Base-by-base conservation (phyloP, 2,329 filamentous ascomycete species). In the Phyllosticta paracitricarpa region DNA sequence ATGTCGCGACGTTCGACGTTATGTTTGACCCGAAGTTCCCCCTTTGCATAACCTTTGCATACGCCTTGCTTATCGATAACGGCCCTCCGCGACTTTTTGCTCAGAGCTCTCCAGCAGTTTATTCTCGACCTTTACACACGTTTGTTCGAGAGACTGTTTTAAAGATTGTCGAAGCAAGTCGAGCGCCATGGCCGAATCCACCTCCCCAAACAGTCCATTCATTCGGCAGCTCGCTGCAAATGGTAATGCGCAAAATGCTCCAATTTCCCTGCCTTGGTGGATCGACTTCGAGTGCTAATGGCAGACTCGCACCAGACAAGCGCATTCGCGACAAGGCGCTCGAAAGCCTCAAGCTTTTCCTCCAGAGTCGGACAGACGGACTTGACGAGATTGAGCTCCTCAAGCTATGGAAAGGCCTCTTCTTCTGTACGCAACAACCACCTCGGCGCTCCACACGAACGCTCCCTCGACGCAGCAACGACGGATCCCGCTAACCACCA, bases 361-460 rank as follows among this genome's bases (percentile, higher is more conserved):
- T 97, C 72, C 81, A 84, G 64, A 80, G 83, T 63, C 81, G 83
- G 51, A 68, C 79, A 74, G 40, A 48, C 6, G 60, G 81, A 59
- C 83, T 97, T 64, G 77, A 83, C 19, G 78, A 83, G 51, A 74
- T 88, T 66, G 91, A 96, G 65, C 79, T 90, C 57, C 80, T 93
- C 63, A 96, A 96, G 78, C 83, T 97, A 66, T 96, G 91, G 91
- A 96, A 95, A 72, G 93, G 91, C 4, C 83, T 97, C 22, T 97
- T 94, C 79, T 97, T 91, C 81, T 85, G 83, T 48, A 48, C 40
- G 40, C 82, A 78, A 59, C 77, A 40, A 51, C 40, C 58, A 26
- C n/a, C n/a, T 12, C 22, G 22, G 3, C 52, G 9, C 9, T 25
- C 4, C 52, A 22, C 40, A n/a, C 17, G 52, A 4, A 3, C 28